Base-by-base conservation (phyloP, 2,329 filamentous ascomycete species). In the Phoma herbarum region DNA sequence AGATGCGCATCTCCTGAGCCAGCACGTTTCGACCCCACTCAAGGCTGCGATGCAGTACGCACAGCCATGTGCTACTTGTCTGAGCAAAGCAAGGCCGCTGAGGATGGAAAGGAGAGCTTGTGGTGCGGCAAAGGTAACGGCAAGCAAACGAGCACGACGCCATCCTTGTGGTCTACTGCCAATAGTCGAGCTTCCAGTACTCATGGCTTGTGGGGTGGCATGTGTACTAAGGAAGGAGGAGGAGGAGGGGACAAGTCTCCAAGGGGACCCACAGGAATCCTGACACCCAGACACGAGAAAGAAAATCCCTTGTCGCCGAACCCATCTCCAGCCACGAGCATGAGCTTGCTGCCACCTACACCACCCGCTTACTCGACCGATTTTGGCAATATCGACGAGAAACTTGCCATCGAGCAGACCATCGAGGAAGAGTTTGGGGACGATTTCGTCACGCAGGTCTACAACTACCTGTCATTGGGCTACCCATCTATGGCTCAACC, bases 401-500 rank as follows among this genome's bases (percentile, higher is more conserved):
- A 77, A 54, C 75, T 82, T 42, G 73, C 71, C 31, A 66, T 72
- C 6, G 80, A 84, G 62, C 75, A 78, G 79, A 73, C 79, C 11
- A 82, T 87, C 41, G 78, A 83, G 26, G 75, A 79, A 29, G 93
- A 97, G 76, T 96, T 95, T 70, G 83, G 89, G 60, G 92, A 97
- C 74, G 83, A 83, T 3, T 97, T 97, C 74, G 87, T 97, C 55
- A 97, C 93, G 0, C 94, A 98, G 77, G 93, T 98, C 8, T 98
- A 96, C 83, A 97, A 98, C 77, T 98, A 98, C 77, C 84, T 98
- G 16, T 96, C 92, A 0, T 84, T 98, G 5, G 94, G 94, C 5
- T 97, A 97, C 75, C 93, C 94, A 3, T 89, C 91, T 31, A 87
- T 93, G 70, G 94, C 93, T 11, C 87, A 90, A 22, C 85, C 86